Evolutionary conservation across 257 asterid genomes (phyloP).

Genomic region (Eustoma russellianum): DNA sequence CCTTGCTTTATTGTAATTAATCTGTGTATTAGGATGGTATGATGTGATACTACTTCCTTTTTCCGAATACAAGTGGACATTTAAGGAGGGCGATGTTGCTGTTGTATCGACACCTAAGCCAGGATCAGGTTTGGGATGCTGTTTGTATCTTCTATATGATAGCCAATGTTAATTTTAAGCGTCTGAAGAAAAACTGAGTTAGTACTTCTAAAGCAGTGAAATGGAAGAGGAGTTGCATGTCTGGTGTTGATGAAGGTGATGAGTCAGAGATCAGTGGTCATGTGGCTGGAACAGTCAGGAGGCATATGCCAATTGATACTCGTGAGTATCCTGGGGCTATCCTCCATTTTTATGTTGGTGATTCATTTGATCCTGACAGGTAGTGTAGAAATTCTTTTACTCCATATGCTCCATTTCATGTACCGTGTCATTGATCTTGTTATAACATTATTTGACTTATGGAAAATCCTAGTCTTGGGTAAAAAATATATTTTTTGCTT

Average conservation of each 20-base stretch:
- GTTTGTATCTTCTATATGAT: background rate
- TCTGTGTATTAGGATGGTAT: constrained; percentile 65
- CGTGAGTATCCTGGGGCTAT: constrained; percentile 91
- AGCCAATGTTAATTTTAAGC: constrained; percentile 10
- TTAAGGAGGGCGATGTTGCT: constrained; percentile 98
- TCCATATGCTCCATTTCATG: background rate
- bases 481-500: background rate
- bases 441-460: background rate
- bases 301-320: constrained; percentile 81
- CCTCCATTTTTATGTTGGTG: constrained; percentile 89
- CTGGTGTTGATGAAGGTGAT: constrained; percentile 58
- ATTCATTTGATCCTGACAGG: constrained; percentile 75
- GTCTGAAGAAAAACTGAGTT: background rate
- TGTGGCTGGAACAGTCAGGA: constrained; percentile 94
- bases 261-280: constrained; percentile 70
- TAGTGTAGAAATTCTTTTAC: constrained; percentile 9
- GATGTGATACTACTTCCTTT: constrained; percentile 78
- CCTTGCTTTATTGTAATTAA: background rate
- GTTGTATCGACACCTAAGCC: constrained; percentile 92
- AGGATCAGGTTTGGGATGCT: constrained; percentile 54
- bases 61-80: constrained; percentile 72
- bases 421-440: too few species aligned
- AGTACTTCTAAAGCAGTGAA: constrained; percentile 40
- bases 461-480: too few species aligned
- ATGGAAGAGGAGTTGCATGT: constrained; percentile 44